Base-by-base conservation (phyloP, 306 rosid species). In the Cicer judaicum region DNA sequence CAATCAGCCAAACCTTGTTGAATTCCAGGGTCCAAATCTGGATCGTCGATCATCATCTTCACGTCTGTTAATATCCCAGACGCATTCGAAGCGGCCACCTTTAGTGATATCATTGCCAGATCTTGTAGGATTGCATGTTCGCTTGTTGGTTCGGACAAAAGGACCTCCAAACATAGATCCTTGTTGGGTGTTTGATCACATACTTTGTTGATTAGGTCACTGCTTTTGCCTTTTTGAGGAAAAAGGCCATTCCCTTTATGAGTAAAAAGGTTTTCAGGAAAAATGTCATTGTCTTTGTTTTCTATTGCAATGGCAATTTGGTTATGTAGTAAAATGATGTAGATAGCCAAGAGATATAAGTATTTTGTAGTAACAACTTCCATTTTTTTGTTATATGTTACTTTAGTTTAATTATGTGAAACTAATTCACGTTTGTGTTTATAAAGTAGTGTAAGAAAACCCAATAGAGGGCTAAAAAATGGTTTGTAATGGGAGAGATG, bases 1-100 rank as follows among this genome's bases (percentile, higher is more conserved):
- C 87, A 86, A 69, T 86, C 89, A 7, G 84, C 16, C 49, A 83
- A 15, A 0, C 85, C 89, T 50, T 86, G 84, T 44, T 81, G 85
- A 3, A 83, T 5, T 0, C 2, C 46, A 0, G 87, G 85, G 8
- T 47, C 69, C 47, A 80, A 61, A 5, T 12, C 42, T 0, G 49
- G 50, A 14, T 86, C 11, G 2, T 67, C 77, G 0, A 74, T 72
- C 82, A 70, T 48, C 1, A 0, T 8, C 83, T 83, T 86, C 5
- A 62, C 50, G 0, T 74, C 73, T 0, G 1, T 8, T 2, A 78
- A 11, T 47, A 80, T 73, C 1, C 5, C 44, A 0, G 48, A 7
- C 0, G 82, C 89, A 1, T 86, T 74, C 1, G 29, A 1, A 0
- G 82, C 53, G 0, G 89, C 87, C 5, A 10, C 56, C 50, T 5